These are phyloP conservation scores for Sungouiella thailandica DNA, from an alignment of 805 yeast species.

Conservation along the genomic window DNA sequence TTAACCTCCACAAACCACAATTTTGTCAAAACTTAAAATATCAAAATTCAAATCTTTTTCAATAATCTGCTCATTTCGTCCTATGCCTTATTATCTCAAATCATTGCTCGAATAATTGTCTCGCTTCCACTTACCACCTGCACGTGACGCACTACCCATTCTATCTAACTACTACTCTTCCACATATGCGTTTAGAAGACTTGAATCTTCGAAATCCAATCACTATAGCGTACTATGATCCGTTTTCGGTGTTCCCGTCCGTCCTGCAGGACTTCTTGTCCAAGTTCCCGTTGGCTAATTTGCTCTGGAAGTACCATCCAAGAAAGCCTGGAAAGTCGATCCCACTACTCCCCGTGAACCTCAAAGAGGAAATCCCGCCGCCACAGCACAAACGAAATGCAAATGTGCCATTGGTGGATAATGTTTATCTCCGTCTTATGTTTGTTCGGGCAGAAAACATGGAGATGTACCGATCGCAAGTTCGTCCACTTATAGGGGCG, in stretches of 20 bases:
- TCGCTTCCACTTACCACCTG: too few relatives aligned
- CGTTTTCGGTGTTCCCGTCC: constrained; percentile 52
- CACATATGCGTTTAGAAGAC: constrained; percentile 10
- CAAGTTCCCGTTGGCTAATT: constrained; percentile 53
- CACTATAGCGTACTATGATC: constrained; percentile 66
- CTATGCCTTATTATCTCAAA: too few relatives aligned
- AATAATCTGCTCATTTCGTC: too few relatives aligned
- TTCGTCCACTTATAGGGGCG: constrained; percentile 74
- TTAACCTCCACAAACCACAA: too few relatives aligned
- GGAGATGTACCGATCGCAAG: constrained; percentile 74
- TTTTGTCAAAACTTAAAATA: too few relatives aligned
- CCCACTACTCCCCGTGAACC: constrained; percentile 48
- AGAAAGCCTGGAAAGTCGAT: constrained; percentile 59
- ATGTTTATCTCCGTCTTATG: constrained; percentile 62
- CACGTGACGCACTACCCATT: too few relatives aligned
- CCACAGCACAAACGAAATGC: constrained; percentile 11
- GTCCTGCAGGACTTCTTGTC: constrained; percentile 40
- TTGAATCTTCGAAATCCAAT: constrained; percentile 14
- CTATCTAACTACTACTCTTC: too few relatives aligned
- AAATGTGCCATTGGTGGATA: constrained; percentile 23
- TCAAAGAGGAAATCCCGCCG: constrained; percentile 54
- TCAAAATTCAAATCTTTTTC: too few relatives aligned
- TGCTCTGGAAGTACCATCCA: constrained; percentile 60
- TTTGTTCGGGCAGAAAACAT: constrained; percentile 60
- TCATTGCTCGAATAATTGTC: too few relatives aligned